Evolutionary conservation across 768 basidiomycete genomes (phyloP).

Genomic region (Termitomyces sp.): DNA sequence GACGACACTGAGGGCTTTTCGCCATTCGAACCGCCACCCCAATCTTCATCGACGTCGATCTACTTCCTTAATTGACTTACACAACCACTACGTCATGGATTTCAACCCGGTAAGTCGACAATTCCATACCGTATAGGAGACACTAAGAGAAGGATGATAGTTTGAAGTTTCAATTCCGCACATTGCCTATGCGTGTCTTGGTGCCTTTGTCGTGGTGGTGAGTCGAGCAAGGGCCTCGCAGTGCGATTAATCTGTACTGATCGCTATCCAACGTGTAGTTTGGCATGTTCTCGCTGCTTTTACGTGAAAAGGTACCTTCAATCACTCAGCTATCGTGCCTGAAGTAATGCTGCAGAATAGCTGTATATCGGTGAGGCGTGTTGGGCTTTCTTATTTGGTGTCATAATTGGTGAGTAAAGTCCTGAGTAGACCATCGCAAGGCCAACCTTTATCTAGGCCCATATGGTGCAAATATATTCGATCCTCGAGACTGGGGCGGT

Average conservation of each 20-base stretch:
- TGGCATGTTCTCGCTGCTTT: slow-evolving; percentile 91
- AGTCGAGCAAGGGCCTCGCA: slow-evolving; percentile 5
- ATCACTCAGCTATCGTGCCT: not conserved
- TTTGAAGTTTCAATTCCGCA: slow-evolving; percentile 70
- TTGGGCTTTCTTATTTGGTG: slow-evolving; percentile 91
- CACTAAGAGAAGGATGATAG: slow-evolving; percentile 19
- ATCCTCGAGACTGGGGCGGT: slow-evolving; percentile 74
- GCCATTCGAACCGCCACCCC: slow-evolving; percentile 10
- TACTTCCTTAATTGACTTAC: not conserved
- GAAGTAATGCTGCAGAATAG: slow-evolving; percentile 26
- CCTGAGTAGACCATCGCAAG: not conserved
- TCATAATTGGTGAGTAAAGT: slow-evolving; percentile 70
- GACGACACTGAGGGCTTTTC: slow-evolving; percentile 18
- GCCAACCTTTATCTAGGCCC: slow-evolving; percentile 49
- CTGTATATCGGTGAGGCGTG: slow-evolving; percentile 96
- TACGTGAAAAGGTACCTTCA: slow-evolving; percentile 74
- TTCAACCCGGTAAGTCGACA: slow-evolving; percentile 43
- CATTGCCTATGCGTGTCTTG: slow-evolving; percentile 74
- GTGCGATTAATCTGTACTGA: not conserved
- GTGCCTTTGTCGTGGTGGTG: slow-evolving; percentile 83
- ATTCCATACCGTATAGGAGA: not conserved
- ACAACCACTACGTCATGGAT: slow-evolving; percentile 35
- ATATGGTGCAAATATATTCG: slow-evolving; percentile 75
- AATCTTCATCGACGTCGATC: slow-evolving; percentile 5
- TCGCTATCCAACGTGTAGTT: slow-evolving; percentile 48